Evolutionary conservation across 305 asterid species (phyloP).

Genomic region (Caryopteris hybrid): DNA sequence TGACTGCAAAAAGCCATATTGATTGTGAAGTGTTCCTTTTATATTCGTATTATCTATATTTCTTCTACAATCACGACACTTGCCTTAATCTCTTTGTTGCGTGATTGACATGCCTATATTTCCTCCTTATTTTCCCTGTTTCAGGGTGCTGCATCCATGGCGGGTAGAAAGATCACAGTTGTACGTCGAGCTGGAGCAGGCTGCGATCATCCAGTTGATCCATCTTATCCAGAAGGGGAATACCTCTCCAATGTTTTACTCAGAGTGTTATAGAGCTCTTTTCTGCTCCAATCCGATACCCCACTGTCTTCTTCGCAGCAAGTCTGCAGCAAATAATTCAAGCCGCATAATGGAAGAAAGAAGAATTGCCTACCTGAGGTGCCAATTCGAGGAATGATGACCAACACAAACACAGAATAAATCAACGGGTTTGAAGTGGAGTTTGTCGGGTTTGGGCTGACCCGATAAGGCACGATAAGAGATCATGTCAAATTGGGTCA

Average conservation of each 20-base stretch:
- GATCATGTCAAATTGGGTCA: no score
- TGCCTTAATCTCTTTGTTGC: neutral
- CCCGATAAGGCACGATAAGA: no score
- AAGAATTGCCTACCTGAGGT: conserved; percentile 11
- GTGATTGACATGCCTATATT: neutral
- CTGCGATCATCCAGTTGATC: conserved; percentile 83
- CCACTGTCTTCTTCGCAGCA: neutral
- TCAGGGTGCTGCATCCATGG: conserved; percentile 81
- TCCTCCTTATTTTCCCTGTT: neutral
- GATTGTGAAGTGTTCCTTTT: neutral
- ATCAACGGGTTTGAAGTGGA: no score
- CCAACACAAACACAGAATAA: no score
- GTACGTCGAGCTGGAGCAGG: conserved; percentile 86
- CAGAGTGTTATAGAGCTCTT: conserved; percentile 42
- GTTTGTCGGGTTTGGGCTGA: no score
- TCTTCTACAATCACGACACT: neutral
- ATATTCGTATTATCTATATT: neutral
- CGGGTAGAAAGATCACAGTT: conserved; percentile 69
- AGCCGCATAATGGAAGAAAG: neutral
- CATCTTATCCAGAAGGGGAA: conserved; percentile 83
- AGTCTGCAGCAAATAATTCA: neutral
- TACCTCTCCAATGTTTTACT: conserved; percentile 76
- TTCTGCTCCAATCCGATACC: neutral
- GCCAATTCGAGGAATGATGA: no score
- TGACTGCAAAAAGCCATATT: no score